Percentiles rank a stretch among this genome's conserved stretches.
Conservation (phyloP, 768 basidiomycete species). For the Rhizopogon vesiculosus region DNA sequence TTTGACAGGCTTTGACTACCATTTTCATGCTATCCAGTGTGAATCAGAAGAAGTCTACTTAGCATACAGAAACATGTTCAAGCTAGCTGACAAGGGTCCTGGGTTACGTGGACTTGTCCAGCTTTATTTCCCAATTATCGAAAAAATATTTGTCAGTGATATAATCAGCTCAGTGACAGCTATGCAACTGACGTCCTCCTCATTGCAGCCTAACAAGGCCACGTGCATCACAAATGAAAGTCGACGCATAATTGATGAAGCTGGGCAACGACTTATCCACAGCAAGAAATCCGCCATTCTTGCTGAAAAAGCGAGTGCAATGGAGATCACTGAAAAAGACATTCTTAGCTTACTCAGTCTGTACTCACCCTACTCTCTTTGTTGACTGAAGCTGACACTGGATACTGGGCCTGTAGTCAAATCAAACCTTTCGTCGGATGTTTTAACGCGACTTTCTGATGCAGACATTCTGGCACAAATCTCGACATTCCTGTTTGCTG, state of each 20-base stretch:
- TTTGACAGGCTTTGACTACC: slow-evolving; percentile 49
- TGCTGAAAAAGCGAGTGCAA: slow-evolving; percentile 27
- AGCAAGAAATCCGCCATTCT: slow-evolving; percentile 35
- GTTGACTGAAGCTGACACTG: background rate
- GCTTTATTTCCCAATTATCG: slow-evolving; percentile 42
- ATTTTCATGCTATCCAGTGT: slow-evolving; percentile 44
- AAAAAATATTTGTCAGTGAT: slow-evolving; percentile 38
- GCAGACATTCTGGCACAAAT: slow-evolving; percentile 59
- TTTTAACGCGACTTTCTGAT: slow-evolving; percentile 48
- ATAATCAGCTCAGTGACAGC: background rate
- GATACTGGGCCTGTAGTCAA: slow-evolving; percentile 37
- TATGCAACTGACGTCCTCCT: background rate
- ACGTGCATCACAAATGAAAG: slow-evolving; percentile 34
- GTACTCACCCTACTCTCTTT: slow-evolving; percentile 12
- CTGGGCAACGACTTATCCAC: slow-evolving; percentile 39
- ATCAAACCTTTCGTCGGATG: slow-evolving; percentile 48
- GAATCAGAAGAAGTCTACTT: slow-evolving; percentile 45
- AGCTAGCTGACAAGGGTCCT: slow-evolving; percentile 42
- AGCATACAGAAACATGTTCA: slow-evolving; percentile 48
- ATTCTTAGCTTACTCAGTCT: slow-evolving; percentile 45
- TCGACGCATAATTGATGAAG: slow-evolving; percentile 32
- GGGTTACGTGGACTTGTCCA: slow-evolving; percentile 36
- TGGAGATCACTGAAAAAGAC: slow-evolving; percentile 36
- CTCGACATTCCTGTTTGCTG: slow-evolving; percentile 61
- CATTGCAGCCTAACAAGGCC: slow-evolving; percentile 37